These are phyloP conservation scores for Wickerhamomyces ciferrii DNA, from an alignment of 805 yeast genomes.

Conservation along the genomic window DNA sequence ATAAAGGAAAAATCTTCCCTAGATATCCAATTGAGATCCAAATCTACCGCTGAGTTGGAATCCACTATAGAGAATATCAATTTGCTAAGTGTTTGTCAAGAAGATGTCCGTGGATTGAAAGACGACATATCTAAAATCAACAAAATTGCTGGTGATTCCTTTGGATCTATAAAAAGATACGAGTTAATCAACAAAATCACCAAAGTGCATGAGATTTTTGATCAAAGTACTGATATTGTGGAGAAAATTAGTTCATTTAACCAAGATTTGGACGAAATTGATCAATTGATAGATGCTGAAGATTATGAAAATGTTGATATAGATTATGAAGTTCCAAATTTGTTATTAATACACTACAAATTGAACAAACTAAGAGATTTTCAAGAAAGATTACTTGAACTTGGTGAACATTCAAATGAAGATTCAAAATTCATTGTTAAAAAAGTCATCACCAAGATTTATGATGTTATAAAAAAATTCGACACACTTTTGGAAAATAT, in stretches of 20 bases:
- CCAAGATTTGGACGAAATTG: slow-evolving; percentile 43
- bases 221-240: slow-evolving; percentile 60
- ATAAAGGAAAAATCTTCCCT: slow-evolving; percentile 67
- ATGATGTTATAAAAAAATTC: slow-evolving; percentile 49
- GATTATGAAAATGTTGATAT: slow-evolving; percentile 30
- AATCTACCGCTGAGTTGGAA: slow-evolving; percentile 44
- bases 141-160: slow-evolving; percentile 47
- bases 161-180: slow-evolving; percentile 58
- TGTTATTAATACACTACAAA: slow-evolving; percentile 64
- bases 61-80: slow-evolving; percentile 41
- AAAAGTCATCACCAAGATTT: slow-evolving; percentile 40
- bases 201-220: slow-evolving; percentile 63
- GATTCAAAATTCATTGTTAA: slow-evolving; percentile 67
- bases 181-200: slow-evolving; percentile 66
- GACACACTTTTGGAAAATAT: slow-evolving; percentile 59
- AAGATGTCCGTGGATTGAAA: slow-evolving; percentile 45
- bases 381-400: slow-evolving; percentile 62
- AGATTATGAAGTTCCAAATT: slow-evolving; percentile 44
- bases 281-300: slow-evolving; percentile 46
- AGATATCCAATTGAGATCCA: slow-evolving; percentile 46
- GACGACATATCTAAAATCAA: slow-evolving; percentile 39
- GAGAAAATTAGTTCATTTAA: slow-evolving; percentile 55
- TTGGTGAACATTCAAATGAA: slow-evolving; percentile 46
- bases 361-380: slow-evolving; percentile 72
- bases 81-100: slow-evolving; percentile 31